Evolutionary conservation across 257 asterid species (phyloP).

Genomic region (Schizonepeta tenuifolia): DNA sequence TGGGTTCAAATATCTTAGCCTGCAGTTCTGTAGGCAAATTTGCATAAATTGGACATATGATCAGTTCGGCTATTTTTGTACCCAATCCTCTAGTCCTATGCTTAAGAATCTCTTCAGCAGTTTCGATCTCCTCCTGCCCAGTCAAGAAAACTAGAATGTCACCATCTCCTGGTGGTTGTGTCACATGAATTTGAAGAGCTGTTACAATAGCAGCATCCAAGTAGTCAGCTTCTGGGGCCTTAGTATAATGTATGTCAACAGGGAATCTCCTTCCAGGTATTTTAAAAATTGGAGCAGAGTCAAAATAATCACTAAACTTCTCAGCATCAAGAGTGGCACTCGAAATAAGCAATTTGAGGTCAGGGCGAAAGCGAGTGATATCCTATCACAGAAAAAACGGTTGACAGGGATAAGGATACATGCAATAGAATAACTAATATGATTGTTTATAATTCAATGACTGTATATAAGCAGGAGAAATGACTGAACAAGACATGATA

Average conservation of each 20-base stretch:
- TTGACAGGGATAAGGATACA: slow-evolving; percentile 14
- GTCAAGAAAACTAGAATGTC: slow-evolving; percentile 86
- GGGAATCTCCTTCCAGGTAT: slow-evolving; percentile 97
- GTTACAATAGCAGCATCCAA: slow-evolving; percentile 90
- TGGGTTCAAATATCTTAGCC: slow-evolving; percentile 68
- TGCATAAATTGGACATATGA: no score
- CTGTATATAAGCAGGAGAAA: slow-evolving; percentile 1
- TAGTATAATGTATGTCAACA: slow-evolving; percentile 86
- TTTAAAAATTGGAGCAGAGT: slow-evolving; percentile 71
- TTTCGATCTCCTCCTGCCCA: slow-evolving; percentile 75
- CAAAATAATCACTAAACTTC: slow-evolving; percentile 74
- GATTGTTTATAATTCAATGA: background rate
- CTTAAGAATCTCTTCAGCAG: slow-evolving; percentile 67
- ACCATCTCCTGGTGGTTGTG: slow-evolving; percentile 90
- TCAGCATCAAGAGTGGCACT: slow-evolving; percentile 97
- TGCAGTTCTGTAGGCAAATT: slow-evolving; percentile 72
- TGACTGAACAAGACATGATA: background rate
- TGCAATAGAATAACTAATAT: background rate
- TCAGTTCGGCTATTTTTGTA: slow-evolving; percentile 71
- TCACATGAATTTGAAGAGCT: slow-evolving; percentile 87
- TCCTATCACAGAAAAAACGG: slow-evolving; percentile 51
- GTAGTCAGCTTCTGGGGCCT: slow-evolving; percentile 98
- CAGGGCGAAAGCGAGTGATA: slow-evolving; percentile 82
- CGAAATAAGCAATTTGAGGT: slow-evolving; percentile 85
- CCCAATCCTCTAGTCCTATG: slow-evolving; percentile 71